Evolutionary conservation across 345 rosid genomes (phyloP), one percentile per base, ranked within the genome.

Genomic region (Lumnitzera littorea): DNA sequence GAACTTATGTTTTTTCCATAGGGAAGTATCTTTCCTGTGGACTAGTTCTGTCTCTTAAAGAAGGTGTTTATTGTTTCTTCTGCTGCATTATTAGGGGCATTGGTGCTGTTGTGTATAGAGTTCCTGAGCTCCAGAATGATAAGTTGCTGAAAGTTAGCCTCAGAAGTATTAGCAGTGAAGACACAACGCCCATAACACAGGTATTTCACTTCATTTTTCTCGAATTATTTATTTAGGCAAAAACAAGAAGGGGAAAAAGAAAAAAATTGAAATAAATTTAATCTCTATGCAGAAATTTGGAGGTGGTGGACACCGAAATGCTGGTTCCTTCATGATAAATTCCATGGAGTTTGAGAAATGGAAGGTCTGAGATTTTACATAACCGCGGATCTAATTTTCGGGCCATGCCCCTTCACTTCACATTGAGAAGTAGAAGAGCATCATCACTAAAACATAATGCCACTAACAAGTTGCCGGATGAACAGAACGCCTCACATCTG

Each of bases 261-360:
- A 14, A 56, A 51, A 50, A 7, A 10, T 50, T 2, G 2, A 47
- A 11, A 55, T 60, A 51, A 24, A 17, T 49, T 11, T 62, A 47
- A 36, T 36, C 9, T 7, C 11, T 36, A 36, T 9, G 7, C 65
- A 88, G 82, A 72, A 72, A 66, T 85, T 78, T 7, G 84, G 89
- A 54, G 91, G 96, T 8, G 91, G 91, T 17, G 89, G 91, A 15
- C 96, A 88, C 67, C 63, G 58, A 55, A 85, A 82, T 56, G 88
- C 89, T 23, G 85, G 96, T 69, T 88, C 91, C 36, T 88, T 88
- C 80, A 64, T 78, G 72, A 55, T 88, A 65, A 74, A 70, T 55
- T 60, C 66, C 53, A 62, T 53, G 24, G 84, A 81, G 64, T 83
- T 80, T 17, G 73, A 78, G 64, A 72, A 46, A 8, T 85, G 91